Evolutionary conservation across 768 basidiomycete species (phyloP).

Genomic region (Naganishia randhawae): DNA sequence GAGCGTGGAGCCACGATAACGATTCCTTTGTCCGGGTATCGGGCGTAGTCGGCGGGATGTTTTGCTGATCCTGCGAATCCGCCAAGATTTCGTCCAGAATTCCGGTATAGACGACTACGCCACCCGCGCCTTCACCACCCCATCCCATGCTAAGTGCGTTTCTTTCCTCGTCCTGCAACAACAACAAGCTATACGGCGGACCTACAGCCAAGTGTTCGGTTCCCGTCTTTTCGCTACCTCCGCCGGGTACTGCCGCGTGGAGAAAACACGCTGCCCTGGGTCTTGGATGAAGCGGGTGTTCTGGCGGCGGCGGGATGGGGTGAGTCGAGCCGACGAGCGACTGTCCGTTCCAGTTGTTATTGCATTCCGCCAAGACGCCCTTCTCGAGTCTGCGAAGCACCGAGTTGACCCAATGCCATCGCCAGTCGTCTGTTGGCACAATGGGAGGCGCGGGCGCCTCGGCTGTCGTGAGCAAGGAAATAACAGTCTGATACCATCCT

Average conservation of each 20-base stretch:
- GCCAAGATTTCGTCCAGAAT: constrained; percentile 81
- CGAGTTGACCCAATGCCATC: constrained; percentile 77
- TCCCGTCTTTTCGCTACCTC: constrained; percentile 35
- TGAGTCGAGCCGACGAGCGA: constrained; percentile 32
- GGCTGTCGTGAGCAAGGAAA: constrained; percentile 66
- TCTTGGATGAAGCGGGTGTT: constrained; percentile 76
- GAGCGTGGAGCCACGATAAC: constrained; percentile 42
- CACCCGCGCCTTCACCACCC: constrained; percentile 77
- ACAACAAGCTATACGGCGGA: constrained; percentile 80
- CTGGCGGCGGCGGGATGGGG: constrained; percentile 74
- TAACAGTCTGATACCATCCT: constrained; percentile 82
- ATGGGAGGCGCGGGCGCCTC: constrained; percentile 59
- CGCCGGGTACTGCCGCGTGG: constrained; percentile 51
- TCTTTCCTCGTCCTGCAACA: constrained; percentile 79
- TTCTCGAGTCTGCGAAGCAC: constrained; percentile 73
- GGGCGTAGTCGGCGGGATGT: constrained; percentile 50
- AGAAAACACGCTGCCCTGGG: constrained; percentile 72
- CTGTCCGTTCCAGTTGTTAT: constrained; percentile 37
- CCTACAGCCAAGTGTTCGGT: constrained; percentile 56
- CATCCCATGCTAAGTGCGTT: constrained; percentile 98
- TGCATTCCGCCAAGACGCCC: constrained; percentile 60
- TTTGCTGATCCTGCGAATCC: constrained; percentile 28
- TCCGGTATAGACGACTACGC: constrained; percentile 90
- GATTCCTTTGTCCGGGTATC: constrained; percentile 36
- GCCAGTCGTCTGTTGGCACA: constrained; percentile 78